A percentile compares a stretch with the other conserved stretches of the same genome.
phyloP scores from a whole-genome alignment of 495 filamentous ascomycete genomes.

The Bacidia gigantensis region DNA sequence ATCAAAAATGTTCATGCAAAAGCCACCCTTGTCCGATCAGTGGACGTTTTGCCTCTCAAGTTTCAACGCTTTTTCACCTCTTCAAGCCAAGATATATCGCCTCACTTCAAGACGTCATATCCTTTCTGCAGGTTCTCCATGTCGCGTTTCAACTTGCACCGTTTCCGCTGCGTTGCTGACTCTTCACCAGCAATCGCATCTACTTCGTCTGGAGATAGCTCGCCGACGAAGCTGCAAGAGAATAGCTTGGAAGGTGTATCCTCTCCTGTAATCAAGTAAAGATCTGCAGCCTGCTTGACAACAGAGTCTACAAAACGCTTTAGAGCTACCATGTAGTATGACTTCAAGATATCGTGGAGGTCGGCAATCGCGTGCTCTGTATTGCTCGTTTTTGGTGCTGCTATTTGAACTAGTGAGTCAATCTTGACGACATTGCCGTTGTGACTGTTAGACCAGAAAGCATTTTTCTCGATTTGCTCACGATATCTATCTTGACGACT shows the following conservation, averaged over 20 bases:
- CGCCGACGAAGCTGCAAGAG: constrained; percentile 25
- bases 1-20: no score
- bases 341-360: constrained; percentile 43
- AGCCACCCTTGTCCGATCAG: no score
- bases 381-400: constrained; percentile 21
- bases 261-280: constrained; percentile 24
- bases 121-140: constrained; percentile 30
- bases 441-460: not conserved
- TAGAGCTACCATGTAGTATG: constrained; percentile 46
- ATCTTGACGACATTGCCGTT: constrained; percentile 14
- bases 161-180: constrained; percentile 16
- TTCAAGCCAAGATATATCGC: no score
- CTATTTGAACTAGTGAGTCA: constrained; percentile 8
- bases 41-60: no score
- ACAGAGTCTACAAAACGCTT: constrained; percentile 45
- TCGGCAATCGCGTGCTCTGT: constrained; percentile 30
- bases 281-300: constrained; percentile 29
- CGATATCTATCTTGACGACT: constrained; percentile 20
- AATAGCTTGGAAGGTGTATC: constrained; percentile 24
- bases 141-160: constrained; percentile 26
- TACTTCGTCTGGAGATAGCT: constrained; percentile 26
- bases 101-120: constrained; percentile 17
- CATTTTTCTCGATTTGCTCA: constrained; percentile 8
- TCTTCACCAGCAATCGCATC: constrained; percentile 36
- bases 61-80: no score